Evolutionary conservation across 768 basidiomycete genomes (phyloP).

Genomic region (Kwoniella mangroviensis): DNA sequence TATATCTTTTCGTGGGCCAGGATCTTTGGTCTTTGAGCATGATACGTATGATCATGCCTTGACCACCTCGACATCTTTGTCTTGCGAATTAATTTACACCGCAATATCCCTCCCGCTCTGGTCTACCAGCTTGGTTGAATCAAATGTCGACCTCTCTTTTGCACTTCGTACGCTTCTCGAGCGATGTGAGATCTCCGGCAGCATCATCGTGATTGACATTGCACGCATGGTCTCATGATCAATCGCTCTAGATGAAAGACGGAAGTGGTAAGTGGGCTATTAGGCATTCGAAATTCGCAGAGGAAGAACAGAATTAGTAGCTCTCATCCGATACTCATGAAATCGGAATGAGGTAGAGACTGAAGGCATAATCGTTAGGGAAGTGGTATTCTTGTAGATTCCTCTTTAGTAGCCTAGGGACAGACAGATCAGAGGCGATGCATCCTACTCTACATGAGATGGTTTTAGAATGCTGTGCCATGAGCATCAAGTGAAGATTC

Average conservation of each 20-base stretch:
- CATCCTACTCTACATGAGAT: too few relatives aligned
- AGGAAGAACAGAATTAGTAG: constrained; percentile 2
- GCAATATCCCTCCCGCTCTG: not conserved
- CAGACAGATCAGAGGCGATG: not conserved
- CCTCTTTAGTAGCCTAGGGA: not conserved
- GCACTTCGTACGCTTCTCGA: not conserved
- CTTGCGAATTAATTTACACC: not conserved
- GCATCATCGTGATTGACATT: too few relatives aligned
- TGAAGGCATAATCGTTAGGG: not conserved
- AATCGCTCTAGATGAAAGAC: not conserved
- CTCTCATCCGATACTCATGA: not conserved
- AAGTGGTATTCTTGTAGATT: not conserved
- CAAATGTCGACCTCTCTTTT: not conserved
- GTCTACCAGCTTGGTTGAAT: not conserved
- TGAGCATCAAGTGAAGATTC: too few relatives aligned
- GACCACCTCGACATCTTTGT: not conserved
- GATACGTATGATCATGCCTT: not conserved
- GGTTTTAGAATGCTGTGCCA: too few relatives aligned
- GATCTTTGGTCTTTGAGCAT: not conserved
- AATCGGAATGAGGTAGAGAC: not conserved
- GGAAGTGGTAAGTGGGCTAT: not conserved
- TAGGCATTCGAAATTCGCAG: not conserved
- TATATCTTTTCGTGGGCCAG: not conserved
- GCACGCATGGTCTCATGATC: not conserved
- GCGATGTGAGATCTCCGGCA: not conserved